These are phyloP conservation scores for Ophioceras dolichostomum DNA, from an alignment of 2,329 filamentous ascomycete genomes.

Conservation along the genomic window DNA sequence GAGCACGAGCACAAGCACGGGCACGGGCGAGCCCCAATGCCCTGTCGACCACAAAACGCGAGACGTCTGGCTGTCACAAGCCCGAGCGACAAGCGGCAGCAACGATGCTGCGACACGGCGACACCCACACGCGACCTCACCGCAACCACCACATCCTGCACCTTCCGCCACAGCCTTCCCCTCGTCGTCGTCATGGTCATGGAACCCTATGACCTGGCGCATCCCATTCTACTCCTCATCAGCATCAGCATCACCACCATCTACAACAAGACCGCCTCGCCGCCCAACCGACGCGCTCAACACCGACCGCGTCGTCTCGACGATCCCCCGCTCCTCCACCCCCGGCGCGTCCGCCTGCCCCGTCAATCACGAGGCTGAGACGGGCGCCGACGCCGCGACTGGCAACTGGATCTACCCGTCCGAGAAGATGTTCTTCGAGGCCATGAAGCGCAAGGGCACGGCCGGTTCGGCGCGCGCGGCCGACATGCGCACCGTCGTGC, in stretches of 20 bases:
- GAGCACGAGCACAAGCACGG: too few species aligned
- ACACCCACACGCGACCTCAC: neutral
- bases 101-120: neutral
- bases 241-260: slow-evolving; percentile 12
- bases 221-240: slow-evolving; percentile 6
- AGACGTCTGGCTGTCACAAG: slow-evolving; percentile 72
- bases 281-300: neutral
- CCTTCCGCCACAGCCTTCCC: slow-evolving; percentile 33
- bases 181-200: slow-evolving; percentile 36
- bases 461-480: slow-evolving; percentile 48
- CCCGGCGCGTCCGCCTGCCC: slow-evolving; percentile 21
- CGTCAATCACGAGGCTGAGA: slow-evolving; percentile 65
- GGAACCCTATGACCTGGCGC: slow-evolving; percentile 2
- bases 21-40: slow-evolving; percentile 30
- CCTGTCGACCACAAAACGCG: slow-evolving; percentile 87
- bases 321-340: slow-evolving; percentile 55
- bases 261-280: slow-evolving; percentile 4
- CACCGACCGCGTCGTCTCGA: slow-evolving; percentile 56
- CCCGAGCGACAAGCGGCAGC: slow-evolving; percentile 24
- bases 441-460: slow-evolving; percentile 85
- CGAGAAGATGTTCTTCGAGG: slow-evolving; percentile 96
- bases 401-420: slow-evolving; percentile 98
- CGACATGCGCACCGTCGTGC: slow-evolving; percentile 87
- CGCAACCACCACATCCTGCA: slow-evolving; percentile 4
- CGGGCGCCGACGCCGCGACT: slow-evolving; percentile 51